Evolutionary conservation across 1,284 basidiomycete genomes (phyloP).

Genomic region (Marasmius fiardii): DNA sequence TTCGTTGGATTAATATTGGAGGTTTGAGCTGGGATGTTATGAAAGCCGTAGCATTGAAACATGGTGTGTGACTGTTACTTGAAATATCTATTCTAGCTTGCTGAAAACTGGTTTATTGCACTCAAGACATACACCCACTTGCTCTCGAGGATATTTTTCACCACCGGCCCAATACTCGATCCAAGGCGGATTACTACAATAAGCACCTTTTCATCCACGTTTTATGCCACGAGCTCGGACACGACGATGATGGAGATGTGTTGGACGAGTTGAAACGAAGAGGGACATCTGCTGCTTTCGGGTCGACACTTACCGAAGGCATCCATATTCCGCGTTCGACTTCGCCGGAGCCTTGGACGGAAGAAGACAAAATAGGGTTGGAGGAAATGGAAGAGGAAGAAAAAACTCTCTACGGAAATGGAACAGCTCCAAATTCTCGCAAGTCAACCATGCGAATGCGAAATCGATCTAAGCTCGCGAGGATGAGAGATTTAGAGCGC

Average conservation of each 20-base stretch:
- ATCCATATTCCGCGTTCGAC: slow-evolving; percentile 34
- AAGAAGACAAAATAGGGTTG: slow-evolving; percentile 16
- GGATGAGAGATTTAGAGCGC: slow-evolving; percentile 3
- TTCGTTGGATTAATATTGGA: slow-evolving; percentile 70
- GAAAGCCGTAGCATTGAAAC: slow-evolving; percentile 58
- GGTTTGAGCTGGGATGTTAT: slow-evolving; percentile 72
- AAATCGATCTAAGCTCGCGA: background rate
- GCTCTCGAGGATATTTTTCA: slow-evolving; percentile 70
- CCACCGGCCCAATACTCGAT: slow-evolving; percentile 52
- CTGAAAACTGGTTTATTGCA: background rate
- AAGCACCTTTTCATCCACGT: slow-evolving; percentile 68
- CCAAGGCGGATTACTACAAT: slow-evolving; percentile 68
- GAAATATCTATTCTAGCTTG: background rate
- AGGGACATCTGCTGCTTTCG: slow-evolving; percentile 10
- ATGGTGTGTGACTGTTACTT: slow-evolving; percentile 38
- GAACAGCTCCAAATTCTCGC: slow-evolving; percentile 2
- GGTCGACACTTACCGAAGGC: slow-evolving; percentile 26
- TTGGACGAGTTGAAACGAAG: slow-evolving; percentile 9
- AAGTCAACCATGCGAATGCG: slow-evolving; percentile 7
- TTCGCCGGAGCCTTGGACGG: slow-evolving; percentile 32
- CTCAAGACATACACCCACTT: slow-evolving; percentile 63
- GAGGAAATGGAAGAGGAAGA: slow-evolving; percentile 15
- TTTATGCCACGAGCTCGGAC: slow-evolving; percentile 50
- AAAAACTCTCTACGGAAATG: slow-evolving; percentile 14
- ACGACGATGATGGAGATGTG: slow-evolving; percentile 26